phyloP scores from a whole-genome alignment of 371 early-diverging fungal genomes.

The Mucor mucedo region DNA sequence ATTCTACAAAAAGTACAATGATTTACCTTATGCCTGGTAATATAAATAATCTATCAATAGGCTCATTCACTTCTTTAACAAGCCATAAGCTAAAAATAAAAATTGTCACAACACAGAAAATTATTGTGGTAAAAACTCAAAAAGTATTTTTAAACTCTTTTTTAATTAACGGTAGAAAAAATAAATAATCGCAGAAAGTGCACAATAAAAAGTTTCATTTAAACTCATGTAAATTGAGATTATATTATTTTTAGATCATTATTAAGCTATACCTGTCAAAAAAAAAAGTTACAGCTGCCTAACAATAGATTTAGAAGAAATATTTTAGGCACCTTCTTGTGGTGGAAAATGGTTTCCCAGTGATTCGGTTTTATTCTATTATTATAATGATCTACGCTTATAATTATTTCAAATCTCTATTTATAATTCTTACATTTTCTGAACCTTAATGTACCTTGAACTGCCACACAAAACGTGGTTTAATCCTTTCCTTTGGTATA shows the following conservation, averaged over 20 bases:
- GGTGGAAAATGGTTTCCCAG: background rate
- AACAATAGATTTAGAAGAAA: slow-evolving; percentile 1
- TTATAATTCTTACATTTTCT: background rate
- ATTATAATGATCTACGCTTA: slow-evolving; percentile 3
- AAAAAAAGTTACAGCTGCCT: background rate
- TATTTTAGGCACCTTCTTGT: background rate
- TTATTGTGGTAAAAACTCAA: background rate
- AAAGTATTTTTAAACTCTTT: background rate
- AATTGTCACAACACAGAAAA: slow-evolving; percentile 6
- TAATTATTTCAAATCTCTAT: background rate
- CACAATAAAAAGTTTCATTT: too few species aligned
- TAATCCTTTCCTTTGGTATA: background rate
- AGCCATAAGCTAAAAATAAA: slow-evolving; percentile 18
- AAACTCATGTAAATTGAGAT: background rate
- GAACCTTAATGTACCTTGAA: slow-evolving; percentile 2
- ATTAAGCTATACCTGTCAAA: background rate
- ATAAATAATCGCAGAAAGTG: background rate
- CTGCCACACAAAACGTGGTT: slow-evolving; percentile 28
- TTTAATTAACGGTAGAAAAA: background rate
- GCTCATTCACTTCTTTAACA: slow-evolving; percentile 10
- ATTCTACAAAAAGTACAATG: too few species aligned
- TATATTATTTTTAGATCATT: background rate
- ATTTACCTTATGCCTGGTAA: background rate
- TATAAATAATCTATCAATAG: slow-evolving; percentile 14
- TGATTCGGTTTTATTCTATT: slow-evolving; percentile 1